Base-by-base conservation (phyloP, 2,329 filamentous ascomycete species). In the Fusarium metavorans region DNA sequence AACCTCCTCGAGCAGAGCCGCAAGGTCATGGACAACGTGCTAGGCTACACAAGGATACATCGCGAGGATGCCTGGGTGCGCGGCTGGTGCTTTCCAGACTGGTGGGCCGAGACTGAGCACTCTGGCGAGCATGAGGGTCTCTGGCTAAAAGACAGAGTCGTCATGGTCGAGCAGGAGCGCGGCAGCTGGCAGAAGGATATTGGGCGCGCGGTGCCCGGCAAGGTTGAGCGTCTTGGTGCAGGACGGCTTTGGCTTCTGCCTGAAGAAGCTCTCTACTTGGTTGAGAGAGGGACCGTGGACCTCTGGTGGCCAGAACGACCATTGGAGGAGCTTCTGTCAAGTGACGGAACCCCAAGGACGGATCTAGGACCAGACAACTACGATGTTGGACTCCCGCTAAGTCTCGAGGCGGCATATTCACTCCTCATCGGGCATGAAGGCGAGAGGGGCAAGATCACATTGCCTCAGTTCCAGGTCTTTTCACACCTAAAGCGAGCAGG, bases 391-490 rank as follows among this genome's bases (percentile, higher is more conserved):
- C 82, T 97, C n/a, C 95, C 96, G 0, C 92, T 99, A 86, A 97
- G 94, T 82, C 84, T 98, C 43, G 94, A 98, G 82, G 95, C 94
- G 7, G 95, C 95, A 0, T 98, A 98, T 85, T 90, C 95, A 6
- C 89, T 95, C 25, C 91, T 98, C 63, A 89, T 98, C 73, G 95
- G 95, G 2, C 86, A 89, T 27, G 92, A 94, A 57, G 88, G 85
- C 6, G 88, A 91, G 70, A 82, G 84, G 48, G 90, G 91, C 39
- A 91, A 89, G 81, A 84, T 91, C 34, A 87, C 87, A 11, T 85
- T 98, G 69, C 94, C 97, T 76, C 91, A 94, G 79, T 98, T 95
- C 78, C 94, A 93, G 59, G 96, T 98, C 32, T 99, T 95, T 81
- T 89, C 95, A 1, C 92, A 95, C 63, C 86, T 99, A 77, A 97